Evolutionary conservation across 768 basidiomycete genomes (phyloP), one percentile per base, ranked within the genome.

Genomic region (Cyclocybe aegerita): DNA sequence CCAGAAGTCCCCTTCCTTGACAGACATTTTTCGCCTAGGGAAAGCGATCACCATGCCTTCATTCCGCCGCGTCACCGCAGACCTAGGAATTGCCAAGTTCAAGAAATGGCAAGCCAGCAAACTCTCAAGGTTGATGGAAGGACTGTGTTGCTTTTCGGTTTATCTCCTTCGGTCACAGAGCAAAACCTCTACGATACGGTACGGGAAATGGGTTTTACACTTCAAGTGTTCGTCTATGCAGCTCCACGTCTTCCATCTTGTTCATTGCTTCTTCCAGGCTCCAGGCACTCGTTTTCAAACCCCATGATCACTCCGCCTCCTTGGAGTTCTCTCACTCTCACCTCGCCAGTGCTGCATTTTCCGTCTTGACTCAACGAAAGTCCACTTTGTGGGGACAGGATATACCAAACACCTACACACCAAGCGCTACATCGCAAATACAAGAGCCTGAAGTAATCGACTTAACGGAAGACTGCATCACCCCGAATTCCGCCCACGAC

Each of bases 271-370:
- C 17, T 23, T 31, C 31, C 30, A 40, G 39, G 40, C 38, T 34
- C 34, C 44, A 23, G 23, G 23, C 23, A 23, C 23, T 23, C 23
- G 23, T 23, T 23, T 23, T 23, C 23, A 3, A 23, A 23, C 23
- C 23, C 5, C 23, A 23, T 14, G 37, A 53, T 34, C n/a, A 36
- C 29, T 40, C 37, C 15, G 34, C 41, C 16, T 46, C 33, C 16
- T 23, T 57, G 37, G 41, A 57, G 38, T 53, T 57, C 15, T 50
- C 45, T 39, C 52, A 53, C 30, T 49, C 51, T 8, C 49, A 53
- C 31, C 38, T 57, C 34, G 56, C 56, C 14, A 46, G 41, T 4
- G 52, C 45, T 31, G 56, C 56, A n/a, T 57, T 48, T 45, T 50
- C 56, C 10, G 48, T 57, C 23, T 29, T 57, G 36, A 40, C 43